Conservation (phyloP, 73 alveolate genomes). For the Tetrahymena borealis region DNA sequence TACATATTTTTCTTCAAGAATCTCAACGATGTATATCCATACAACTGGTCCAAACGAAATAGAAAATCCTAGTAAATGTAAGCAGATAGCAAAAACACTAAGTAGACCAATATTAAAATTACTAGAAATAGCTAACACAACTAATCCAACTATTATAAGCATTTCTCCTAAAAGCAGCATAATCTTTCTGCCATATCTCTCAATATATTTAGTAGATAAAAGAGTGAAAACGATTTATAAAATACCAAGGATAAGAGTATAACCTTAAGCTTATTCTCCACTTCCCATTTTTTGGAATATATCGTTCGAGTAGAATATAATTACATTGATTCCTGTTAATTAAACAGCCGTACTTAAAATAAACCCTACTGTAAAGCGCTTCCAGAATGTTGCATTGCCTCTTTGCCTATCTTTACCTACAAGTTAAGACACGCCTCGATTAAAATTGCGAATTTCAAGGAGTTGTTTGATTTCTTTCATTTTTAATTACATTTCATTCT, state of each 20-base stretch:
- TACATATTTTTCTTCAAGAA: neutral
- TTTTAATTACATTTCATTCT: neutral
- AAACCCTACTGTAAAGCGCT: neutral
- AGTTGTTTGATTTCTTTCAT: neutral
- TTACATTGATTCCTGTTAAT: neutral
- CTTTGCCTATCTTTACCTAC: neutral
- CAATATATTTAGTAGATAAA: neutral
- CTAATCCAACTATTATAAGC: neutral
- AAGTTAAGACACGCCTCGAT: neutral
- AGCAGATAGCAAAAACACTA: neutral
- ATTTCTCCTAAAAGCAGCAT: neutral
- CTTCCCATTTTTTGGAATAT: neutral
- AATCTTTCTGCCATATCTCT: neutral
- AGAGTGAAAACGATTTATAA: neutral
- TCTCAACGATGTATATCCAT: neutral
- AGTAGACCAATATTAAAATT: neutral
- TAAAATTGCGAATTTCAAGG: neutral
- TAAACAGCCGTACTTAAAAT: neutral
- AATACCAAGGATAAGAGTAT: neutral
- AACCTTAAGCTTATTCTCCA: neutral
- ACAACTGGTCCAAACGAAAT: neutral
- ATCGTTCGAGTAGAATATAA: neutral
- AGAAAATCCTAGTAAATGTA: neutral
- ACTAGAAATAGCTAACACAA: neutral
- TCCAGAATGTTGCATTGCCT: neutral